phyloP scores from a whole-genome alignment of 805 yeast species.

The Schwanniomyces pseudopolymorphus region DNA sequence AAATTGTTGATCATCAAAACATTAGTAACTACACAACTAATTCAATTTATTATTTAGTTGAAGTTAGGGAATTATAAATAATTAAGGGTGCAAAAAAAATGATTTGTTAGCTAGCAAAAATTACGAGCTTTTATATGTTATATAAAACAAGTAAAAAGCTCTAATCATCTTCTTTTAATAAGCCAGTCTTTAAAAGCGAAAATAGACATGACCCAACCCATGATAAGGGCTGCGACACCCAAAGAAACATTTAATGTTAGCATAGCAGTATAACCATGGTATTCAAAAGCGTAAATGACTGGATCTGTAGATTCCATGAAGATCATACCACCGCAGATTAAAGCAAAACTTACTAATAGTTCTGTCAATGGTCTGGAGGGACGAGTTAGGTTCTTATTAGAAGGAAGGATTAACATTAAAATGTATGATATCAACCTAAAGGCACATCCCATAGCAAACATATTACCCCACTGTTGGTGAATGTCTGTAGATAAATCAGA shows the following conservation, averaged over 20 bases:
- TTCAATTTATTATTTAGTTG: background rate
- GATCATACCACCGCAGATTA: slow-evolving; percentile 84
- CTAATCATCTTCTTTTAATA: slow-evolving; percentile 7
- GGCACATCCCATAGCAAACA: slow-evolving; percentile 78
- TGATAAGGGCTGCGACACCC: slow-evolving; percentile 71
- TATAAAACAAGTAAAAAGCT: background rate
- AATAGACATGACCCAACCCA: slow-evolving; percentile 85
- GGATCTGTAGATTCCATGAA: slow-evolving; percentile 93
- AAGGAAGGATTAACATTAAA: slow-evolving; percentile 41
- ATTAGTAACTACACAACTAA: background rate
- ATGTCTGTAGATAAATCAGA: slow-evolving; percentile 72
- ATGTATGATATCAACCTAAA: slow-evolving; percentile 69
- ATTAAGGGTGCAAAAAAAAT: background rate
- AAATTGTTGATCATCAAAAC: background rate
- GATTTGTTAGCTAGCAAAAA: background rate
- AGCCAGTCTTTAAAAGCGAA: slow-evolving; percentile 61
- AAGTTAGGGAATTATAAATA: background rate
- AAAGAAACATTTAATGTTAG: slow-evolving; percentile 85
- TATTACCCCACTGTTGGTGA: slow-evolving; percentile 90
- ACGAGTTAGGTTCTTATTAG: slow-evolving; percentile 24
- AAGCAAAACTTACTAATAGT: slow-evolving; percentile 71
- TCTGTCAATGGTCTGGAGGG: slow-evolving; percentile 80
- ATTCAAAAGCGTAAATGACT: slow-evolving; percentile 73
- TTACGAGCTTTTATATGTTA: background rate
- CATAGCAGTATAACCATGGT: slow-evolving; percentile 77